Evolutionary conservation across 2,329 filamentous ascomycete genomes (phyloP).

Genomic region (Colletotrichum destructivum): DNA sequence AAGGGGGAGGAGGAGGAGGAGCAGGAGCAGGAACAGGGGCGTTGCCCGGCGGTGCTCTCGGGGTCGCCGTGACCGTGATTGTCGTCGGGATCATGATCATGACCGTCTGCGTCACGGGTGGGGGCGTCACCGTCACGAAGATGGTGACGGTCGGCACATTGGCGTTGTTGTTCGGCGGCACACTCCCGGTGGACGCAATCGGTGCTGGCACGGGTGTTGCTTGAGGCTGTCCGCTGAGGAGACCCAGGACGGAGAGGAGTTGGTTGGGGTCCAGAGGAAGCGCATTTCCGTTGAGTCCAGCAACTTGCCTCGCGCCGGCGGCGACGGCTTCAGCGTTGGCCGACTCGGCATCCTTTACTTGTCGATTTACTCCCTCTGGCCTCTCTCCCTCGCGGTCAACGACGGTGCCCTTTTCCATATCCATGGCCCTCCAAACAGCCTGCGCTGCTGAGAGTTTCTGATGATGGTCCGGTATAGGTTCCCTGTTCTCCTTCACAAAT

Average conservation of each 20-base stretch:
- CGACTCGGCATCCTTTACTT: conserved; percentile 3
- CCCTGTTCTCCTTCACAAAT: not conserved
- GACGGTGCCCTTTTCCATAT: not conserved
- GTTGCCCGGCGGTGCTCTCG: not conserved
- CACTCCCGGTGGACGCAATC: not conserved
- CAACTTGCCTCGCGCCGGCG: not conserved
- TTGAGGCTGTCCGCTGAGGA: not conserved
- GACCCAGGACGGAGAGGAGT: conserved; percentile 27
- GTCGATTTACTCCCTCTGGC: not conserved
- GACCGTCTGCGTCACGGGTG: conserved; percentile 25
- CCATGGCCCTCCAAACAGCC: not conserved
- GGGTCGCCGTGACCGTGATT: conserved; percentile 33
- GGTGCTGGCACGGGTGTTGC: not conserved
- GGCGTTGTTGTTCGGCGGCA: conserved; percentile 37
- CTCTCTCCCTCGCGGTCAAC: not conserved
- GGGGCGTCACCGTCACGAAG: conserved; percentile 30
- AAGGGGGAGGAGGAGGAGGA: not conserved
- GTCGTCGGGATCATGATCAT: conserved; percentile 35
- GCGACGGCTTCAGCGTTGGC: conserved; percentile 20
- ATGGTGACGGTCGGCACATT: conserved; percentile 38
- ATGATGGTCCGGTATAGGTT: not conserved
- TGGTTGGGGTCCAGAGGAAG: conserved; percentile 35
- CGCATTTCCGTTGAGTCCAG: not conserved
- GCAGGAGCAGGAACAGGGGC: conserved; percentile 9
- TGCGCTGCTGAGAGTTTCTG: not conserved